phyloP scores from a whole-genome alignment of 805 yeast species.

The Nakazawaea anatomiae region DNA sequence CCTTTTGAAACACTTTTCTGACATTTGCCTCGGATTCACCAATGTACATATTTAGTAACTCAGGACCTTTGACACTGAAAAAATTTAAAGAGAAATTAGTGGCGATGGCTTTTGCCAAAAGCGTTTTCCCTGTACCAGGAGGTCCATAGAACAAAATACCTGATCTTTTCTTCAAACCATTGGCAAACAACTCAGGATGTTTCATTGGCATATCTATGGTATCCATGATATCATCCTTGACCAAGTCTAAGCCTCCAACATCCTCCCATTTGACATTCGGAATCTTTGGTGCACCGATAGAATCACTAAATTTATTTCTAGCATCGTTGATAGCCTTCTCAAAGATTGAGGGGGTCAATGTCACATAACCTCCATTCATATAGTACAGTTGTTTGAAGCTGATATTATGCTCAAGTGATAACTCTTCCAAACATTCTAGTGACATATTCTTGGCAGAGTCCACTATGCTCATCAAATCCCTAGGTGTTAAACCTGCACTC shows the following conservation, averaged over 20 bases:
- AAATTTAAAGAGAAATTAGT: slow-evolving; percentile 91
- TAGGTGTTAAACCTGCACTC: slow-evolving; percentile 89
- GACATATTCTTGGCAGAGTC: slow-evolving; percentile 58
- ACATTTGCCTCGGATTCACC: slow-evolving; percentile 99
- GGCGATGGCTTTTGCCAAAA: slow-evolving; percentile 95
- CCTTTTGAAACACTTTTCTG: slow-evolving; percentile 86
- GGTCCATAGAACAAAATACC: slow-evolving; percentile 97
- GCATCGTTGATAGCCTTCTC: slow-evolving; percentile 73
- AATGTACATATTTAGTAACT: slow-evolving; percentile 92
- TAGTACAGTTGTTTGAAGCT: slow-evolving; percentile 29
- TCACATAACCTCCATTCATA: slow-evolving; percentile 52
- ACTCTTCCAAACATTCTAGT: slow-evolving; percentile 36
- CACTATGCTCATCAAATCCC: slow-evolving; percentile 71
- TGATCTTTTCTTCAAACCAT: slow-evolving; percentile 88
- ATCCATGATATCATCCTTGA: slow-evolving; percentile 88
- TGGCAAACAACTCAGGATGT: slow-evolving; percentile 82
- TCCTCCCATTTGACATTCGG: slow-evolving; percentile 97
- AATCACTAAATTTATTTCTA: slow-evolving; percentile 81
- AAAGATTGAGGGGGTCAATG: slow-evolving; percentile 54
- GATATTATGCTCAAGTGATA: slow-evolving; percentile 19
- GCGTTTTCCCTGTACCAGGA: slow-evolving; percentile 97
- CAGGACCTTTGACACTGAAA: slow-evolving; percentile 97
- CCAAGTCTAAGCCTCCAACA: slow-evolving; percentile 89
- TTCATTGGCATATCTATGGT: slow-evolving; percentile 95
- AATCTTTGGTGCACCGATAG: slow-evolving; percentile 94